Evolutionary conservation across 352 stramenopile species (phyloP), one percentile per base, ranked within the genome.

Genomic region (Pythium phragmitis): DNA sequence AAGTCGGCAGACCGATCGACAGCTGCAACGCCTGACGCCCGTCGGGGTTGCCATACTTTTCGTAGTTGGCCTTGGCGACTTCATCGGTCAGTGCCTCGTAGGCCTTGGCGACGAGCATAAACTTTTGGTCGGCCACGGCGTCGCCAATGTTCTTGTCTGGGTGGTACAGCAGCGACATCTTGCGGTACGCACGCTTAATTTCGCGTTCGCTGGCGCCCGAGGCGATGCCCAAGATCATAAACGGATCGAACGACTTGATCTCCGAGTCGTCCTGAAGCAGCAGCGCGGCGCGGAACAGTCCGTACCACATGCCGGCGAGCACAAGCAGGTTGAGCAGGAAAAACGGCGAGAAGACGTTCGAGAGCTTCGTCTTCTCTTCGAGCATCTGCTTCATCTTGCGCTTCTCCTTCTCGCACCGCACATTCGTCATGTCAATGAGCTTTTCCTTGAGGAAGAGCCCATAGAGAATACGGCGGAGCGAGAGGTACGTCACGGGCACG

Each of bases 161-260:
- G 74, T 98, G 92, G 67, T 95, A 96, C 9, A 92, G 68, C n/a
- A 97, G 75, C 82, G 87, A 96, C 83, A 96, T 89, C 63, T 95
- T 96, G 57, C 92, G 92, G 79, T 98, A 98, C 0, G 92, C 91
- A 60, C 83, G 87, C 83, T 99, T 99, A 72, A 99, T 99, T 49
- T 95, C 88, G 56, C 95, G 94, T 60, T 94, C 85, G 23, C 95
- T 90, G n/a, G 89, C 86, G 21, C 86, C 91, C 0, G 82, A 55
- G 9, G 96, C 90, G 58, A 99, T 96, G 53, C 93, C 93, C 13
- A 99, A 80, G 73, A 99, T 99, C 34, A 77, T 78, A 74, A 98
- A 99, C 41, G 97, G 97, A 79, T 99, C 97, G 75, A 99, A 99
- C 41, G 90, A 96, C 78, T 98, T 98, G 74, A 99, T 98, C 83